These are phyloP conservation scores for Aspergillus luchuensis DNA, from an alignment of 2,329 filamentous ascomycete genomes.

Conservation along the genomic window DNA sequence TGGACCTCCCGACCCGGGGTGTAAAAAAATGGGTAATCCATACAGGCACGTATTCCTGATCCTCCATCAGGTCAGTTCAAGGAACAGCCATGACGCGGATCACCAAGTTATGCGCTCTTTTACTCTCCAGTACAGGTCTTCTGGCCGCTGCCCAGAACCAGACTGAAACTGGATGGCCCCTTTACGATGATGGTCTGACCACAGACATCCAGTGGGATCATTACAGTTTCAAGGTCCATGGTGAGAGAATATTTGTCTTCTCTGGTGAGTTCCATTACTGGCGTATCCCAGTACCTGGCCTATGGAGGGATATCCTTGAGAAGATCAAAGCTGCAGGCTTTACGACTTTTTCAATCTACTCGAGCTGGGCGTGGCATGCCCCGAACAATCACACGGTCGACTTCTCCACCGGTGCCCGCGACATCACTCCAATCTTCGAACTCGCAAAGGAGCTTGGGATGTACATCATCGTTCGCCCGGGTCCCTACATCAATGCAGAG, in stretches of 20 bases:
- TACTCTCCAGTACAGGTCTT: constrained; percentile 16
- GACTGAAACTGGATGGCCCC: constrained; percentile 43
- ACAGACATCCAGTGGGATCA: constrained; percentile 55
- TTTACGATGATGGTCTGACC: constrained; percentile 53
- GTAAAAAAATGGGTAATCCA: not conserved
- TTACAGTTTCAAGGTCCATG: constrained; percentile 56
- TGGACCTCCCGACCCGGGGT: not conserved
- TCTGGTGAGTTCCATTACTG: constrained; percentile 59
- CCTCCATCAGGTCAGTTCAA: not conserved
- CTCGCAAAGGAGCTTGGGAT: constrained; percentile 57
- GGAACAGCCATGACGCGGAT: constrained; percentile 17
- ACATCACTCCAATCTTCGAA: constrained; percentile 56
- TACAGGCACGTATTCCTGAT: not conserved
- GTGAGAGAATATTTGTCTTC: constrained; percentile 55
- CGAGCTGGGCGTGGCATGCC: constrained; percentile 53
- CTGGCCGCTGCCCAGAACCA: constrained; percentile 19
- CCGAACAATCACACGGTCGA: constrained; percentile 50
- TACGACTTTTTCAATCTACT: constrained; percentile 52
- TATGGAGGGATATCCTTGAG: constrained; percentile 55
- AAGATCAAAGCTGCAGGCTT: constrained; percentile 57
- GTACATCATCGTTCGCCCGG: constrained; percentile 59
- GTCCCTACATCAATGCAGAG: constrained; percentile 66
- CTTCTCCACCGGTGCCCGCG: constrained; percentile 56
- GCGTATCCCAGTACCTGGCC: constrained; percentile 53
- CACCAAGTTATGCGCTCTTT: constrained; percentile 9